phyloP scores from a whole-genome alignment of 106 monocot species.

The Phalaenopsis equestris region DNA sequence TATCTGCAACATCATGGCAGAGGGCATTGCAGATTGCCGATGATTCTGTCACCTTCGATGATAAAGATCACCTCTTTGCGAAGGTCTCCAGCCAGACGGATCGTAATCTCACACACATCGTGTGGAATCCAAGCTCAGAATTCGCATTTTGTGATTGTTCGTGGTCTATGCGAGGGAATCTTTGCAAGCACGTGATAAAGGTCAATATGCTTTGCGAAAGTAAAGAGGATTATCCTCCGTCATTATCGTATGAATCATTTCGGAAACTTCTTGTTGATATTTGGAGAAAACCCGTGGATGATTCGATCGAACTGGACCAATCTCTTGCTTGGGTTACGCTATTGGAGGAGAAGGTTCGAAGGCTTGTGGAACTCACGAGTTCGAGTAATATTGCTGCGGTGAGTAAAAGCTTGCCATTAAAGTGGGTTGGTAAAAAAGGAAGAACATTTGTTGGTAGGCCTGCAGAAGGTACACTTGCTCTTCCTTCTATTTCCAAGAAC shows the following conservation, averaged over 20 bases:
- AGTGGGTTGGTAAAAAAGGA: slow-evolving; percentile 60
- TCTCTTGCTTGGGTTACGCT: slow-evolving; percentile 68
- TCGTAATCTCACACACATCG: slow-evolving; percentile 16
- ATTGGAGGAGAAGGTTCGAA: slow-evolving; percentile 45
- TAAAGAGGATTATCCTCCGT: slow-evolving; percentile 30
- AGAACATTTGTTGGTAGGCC: slow-evolving; percentile 54
- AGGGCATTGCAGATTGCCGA: slow-evolving; percentile 79
- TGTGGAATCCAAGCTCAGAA: slow-evolving; percentile 91
- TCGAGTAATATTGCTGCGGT: slow-evolving; percentile 50
- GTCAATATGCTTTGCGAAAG: slow-evolving; percentile 50
- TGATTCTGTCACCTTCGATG: slow-evolving; percentile 46
- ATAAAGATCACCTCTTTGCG: slow-evolving; percentile 43
- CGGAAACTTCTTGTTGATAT: slow-evolving; percentile 43
- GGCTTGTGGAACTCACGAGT: slow-evolving; percentile 48
- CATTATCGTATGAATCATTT: slow-evolving; percentile 58
- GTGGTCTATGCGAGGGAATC: slow-evolving; percentile 87
- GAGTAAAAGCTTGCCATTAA: slow-evolving; percentile 41
- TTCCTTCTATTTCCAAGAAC: slow-evolving; percentile 15
- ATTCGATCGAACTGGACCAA: slow-evolving; percentile 68
- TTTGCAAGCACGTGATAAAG: slow-evolving; percentile 95
- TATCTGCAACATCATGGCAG: slow-evolving; percentile 83
- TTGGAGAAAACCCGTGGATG: slow-evolving; percentile 63
- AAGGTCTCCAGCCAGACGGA: slow-evolving; percentile 71
- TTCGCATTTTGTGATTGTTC: slow-evolving; percentile 83
- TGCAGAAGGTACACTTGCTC: slow-evolving; percentile 17